Base-by-base conservation (phyloP, 345 rosid species). In the Syzygium aromaticum region DNA sequence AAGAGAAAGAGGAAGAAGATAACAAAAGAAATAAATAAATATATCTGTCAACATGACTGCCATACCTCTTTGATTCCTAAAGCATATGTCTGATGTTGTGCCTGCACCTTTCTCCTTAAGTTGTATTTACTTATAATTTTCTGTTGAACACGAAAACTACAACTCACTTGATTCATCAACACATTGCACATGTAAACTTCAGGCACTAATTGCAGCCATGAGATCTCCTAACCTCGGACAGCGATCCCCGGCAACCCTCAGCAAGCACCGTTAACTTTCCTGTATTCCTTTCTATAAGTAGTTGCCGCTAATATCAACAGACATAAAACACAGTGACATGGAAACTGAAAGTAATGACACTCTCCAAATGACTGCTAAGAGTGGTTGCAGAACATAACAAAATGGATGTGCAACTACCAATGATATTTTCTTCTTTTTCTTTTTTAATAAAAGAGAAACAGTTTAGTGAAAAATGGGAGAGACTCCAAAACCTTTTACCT, bases 231-330 rank as follows among this genome's bases (percentile, higher is more conserved):
- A 97, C 99, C 97, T 97, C 98, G 10, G 99, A 94, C 85, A 97
- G 91, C 85, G 99, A 97, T 91, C 99, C 99, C 86, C 99, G 95
- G 89, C 98, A 97, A 87, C 99, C 99, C 88, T 97, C 99, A 54
- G 98, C 98, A 54, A 97, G 90, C 86, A 97, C 93, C 63, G 95
- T 97, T 84, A 97, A 77, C 84, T 92, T 91, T 17, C 99, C 98
- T 97, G 93, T 90, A 92, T 40, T n/a, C 77, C 77, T 84, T 85
- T 33, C 59, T 77, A 85, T 88, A 78, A 88, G 89, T 85, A 73
- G 67, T 21, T 51, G 40, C 52, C 63, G 46, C 38, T 43, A 85
- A 59, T 49, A 33, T 46, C 54, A 40, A 63, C 27, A 25, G 51
- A 43, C 51, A 51, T 43, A 33, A 57, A 27, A 59, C 19, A 61